These are phyloP conservation scores for Trichoderma virens DNA, from an alignment of 495 filamentous ascomycete species.

Conservation along the genomic window DNA sequence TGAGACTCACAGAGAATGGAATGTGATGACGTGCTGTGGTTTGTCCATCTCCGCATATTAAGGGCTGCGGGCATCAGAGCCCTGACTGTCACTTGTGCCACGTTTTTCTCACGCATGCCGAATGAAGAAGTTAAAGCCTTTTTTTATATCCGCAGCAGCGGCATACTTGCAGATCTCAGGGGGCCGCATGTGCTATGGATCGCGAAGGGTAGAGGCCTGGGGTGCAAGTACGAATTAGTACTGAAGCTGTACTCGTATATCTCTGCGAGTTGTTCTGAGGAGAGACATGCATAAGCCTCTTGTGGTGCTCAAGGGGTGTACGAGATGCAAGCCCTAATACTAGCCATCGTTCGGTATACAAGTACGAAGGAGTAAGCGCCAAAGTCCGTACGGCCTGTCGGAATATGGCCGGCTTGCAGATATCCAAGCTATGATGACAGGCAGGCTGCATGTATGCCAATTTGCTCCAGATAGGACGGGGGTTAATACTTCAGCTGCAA, in stretches of 20 bases:
- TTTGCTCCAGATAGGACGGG: neutral
- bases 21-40: neutral
- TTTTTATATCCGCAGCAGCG: neutral
- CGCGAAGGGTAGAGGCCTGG: neutral
- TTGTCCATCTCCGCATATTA: neutral
- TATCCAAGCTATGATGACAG: neutral
- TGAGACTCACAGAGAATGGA: conserved; percentile 6
- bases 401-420: neutral
- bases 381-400: neutral
- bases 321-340: neutral
- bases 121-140: neutral
- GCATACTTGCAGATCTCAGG: neutral
- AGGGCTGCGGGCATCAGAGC: neutral
- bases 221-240: neutral
- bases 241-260: neutral
- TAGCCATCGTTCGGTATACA: neutral
- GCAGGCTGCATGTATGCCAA: neutral
- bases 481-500: neutral
- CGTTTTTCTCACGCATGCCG: neutral
- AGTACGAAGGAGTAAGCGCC: neutral
- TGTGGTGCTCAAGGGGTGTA: neutral
- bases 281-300: neutral
- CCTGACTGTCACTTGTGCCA: conserved; percentile 5
- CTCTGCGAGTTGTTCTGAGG: neutral
- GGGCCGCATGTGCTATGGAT: neutral